A percentile compares a stretch with the other conserved stretches of the same genome.
Conservation (phyloP, 495 filamentous ascomycete species). For the Podospora pseudocomata region DNA sequence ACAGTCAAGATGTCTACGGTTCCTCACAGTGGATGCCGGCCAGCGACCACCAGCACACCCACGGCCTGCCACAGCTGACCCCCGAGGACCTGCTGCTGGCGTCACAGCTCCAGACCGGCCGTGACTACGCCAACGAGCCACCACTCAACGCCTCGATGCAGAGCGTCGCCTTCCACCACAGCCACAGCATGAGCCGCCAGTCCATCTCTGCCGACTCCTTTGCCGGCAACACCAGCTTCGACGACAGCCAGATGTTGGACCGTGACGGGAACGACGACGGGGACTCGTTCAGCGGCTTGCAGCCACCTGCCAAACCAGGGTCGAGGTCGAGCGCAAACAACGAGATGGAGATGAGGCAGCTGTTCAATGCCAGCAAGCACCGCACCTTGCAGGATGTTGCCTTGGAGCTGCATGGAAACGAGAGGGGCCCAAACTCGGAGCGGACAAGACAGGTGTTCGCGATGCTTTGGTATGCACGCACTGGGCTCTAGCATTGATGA, state of each 20-base stretch:
- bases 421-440: constrained; percentile 73
- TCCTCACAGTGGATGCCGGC: constrained; percentile 49
- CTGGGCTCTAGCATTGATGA: no score
- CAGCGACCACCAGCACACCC: constrained; percentile 46
- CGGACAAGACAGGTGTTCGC: constrained; percentile 95
- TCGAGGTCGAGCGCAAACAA: constrained; percentile 73
- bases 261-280: constrained; percentile 63
- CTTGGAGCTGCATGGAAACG: constrained; percentile 61
- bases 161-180: constrained; percentile 46
- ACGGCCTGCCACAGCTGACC: constrained; percentile 43
- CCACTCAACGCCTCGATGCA: constrained; percentile 50
- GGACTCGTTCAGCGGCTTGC: constrained; percentile 55
- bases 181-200: constrained; percentile 51
- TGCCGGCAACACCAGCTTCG: constrained; percentile 56
- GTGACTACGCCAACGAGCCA: constrained; percentile 49
- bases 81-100: constrained; percentile 66
- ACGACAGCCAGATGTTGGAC: constrained; percentile 65
- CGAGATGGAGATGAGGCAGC: constrained; percentile 84
- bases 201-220: constrained; percentile 51
- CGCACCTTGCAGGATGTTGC: constrained; percentile 80
- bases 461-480: constrained; percentile 78
- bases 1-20: constrained; percentile 51
- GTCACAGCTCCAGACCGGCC: constrained; percentile 52
- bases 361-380: constrained; percentile 71
- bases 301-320: constrained; percentile 53